Conservation (phyloP, 2,329 filamentous ascomycete species). For the Xylaria sp. region DNA sequence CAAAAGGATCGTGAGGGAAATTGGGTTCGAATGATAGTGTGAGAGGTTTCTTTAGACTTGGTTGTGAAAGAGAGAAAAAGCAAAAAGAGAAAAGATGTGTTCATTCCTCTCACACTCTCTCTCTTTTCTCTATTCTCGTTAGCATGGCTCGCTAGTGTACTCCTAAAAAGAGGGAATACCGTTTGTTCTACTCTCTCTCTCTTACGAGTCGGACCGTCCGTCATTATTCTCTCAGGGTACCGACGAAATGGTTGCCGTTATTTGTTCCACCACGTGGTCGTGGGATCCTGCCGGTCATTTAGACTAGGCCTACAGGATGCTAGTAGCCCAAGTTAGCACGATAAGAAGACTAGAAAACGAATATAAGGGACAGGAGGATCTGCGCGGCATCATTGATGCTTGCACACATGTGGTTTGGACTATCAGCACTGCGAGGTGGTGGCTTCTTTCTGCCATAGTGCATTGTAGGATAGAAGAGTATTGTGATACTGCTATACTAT, state of each 20-base stretch:
- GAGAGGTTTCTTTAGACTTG: background rate
- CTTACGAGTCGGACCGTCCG: background rate
- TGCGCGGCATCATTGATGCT: background rate
- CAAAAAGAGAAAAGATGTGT: too few species aligned
- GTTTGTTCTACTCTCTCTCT: background rate
- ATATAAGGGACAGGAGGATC: background rate
- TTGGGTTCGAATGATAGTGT: conserved; percentile 53
- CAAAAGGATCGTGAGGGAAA: conserved; percentile 55
- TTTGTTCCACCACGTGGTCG: conserved; percentile 1
- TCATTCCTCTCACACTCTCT: background rate
- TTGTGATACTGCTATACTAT: too few species aligned
- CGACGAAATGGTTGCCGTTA: background rate
- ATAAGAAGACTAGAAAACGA: background rate
- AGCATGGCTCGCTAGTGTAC: background rate
- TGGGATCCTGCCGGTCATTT: background rate
- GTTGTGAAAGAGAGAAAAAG: too few species aligned
- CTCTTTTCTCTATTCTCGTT: background rate
- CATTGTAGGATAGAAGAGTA: too few species aligned
- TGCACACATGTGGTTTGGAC: conserved; percentile 1
- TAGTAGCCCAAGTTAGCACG: background rate
- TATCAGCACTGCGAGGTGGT: background rate
- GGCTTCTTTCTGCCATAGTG: background rate
- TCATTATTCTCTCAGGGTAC: background rate
- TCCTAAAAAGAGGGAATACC: background rate
- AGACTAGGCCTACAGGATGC: background rate